Conservation (phyloP, 2,329 filamentous ascomycete species). For the Akanthomyces muscarius region DNA sequence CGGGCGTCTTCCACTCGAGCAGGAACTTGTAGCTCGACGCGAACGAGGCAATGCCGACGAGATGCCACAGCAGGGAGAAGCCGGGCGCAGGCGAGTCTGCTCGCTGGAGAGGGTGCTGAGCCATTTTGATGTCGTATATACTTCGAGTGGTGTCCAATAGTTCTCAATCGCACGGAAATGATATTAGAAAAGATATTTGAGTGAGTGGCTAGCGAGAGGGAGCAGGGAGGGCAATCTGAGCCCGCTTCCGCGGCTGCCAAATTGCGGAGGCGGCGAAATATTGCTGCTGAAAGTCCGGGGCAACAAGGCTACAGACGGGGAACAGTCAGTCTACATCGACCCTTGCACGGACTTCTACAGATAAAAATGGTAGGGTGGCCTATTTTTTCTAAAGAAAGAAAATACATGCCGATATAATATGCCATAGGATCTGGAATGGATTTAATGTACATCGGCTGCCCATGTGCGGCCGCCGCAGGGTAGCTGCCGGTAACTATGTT, state of each 20-base stretch:
- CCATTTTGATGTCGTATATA: slow-evolving; percentile 29
- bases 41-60: slow-evolving; percentile 50
- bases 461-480: neutral
- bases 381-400: no score
- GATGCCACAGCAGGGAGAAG: slow-evolving; percentile 60
- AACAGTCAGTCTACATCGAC: no score
- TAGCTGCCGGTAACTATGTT: neutral
- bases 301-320: neutral
- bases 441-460: neutral
- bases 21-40: slow-evolving; percentile 51
- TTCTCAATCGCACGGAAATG: neutral
- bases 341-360: neutral
- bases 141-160: neutral
- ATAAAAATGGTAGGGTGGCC: neutral
- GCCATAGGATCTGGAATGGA: neutral
- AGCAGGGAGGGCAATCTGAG: neutral
- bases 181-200: neutral
- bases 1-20: slow-evolving; percentile 44
- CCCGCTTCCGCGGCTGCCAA: neutral
- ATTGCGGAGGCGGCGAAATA: slow-evolving; percentile 13
- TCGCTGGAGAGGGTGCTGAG: slow-evolving; percentile 60
- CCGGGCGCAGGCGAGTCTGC: slow-evolving; percentile 61
- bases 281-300: neutral
- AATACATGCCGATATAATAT: no score
- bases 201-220: neutral